A percentile compares a stretch with the other conserved stretches of the same genome.
Conservation (phyloP, 805 yeast species). For the Metschnikowia gelsemii region DNA sequence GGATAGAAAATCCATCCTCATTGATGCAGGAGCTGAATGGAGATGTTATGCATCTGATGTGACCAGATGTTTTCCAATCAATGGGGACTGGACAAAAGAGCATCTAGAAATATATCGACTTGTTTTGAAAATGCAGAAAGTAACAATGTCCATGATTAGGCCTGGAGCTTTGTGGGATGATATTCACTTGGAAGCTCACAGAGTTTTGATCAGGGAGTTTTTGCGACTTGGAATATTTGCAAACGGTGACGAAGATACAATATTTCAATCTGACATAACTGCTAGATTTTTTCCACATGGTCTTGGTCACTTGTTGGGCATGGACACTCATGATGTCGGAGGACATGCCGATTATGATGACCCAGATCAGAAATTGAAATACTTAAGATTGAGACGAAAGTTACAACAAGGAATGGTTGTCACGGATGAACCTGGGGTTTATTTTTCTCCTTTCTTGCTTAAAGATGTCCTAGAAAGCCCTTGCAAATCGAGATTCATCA, state of each 20-base stretch:
- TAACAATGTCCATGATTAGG: conserved; percentile 66
- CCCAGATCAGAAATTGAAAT: conserved; percentile 69
- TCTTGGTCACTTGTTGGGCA: conserved; percentile 86
- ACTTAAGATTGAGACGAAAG: conserved; percentile 76
- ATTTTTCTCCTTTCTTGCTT: conserved; percentile 81
- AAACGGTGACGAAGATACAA: conserved; percentile 57
- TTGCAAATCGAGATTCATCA: conserved; percentile 54
- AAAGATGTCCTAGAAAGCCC: conserved; percentile 56
- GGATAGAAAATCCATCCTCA: conserved; percentile 64
- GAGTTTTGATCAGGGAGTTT: conserved; percentile 68
- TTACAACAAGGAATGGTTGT: conserved; percentile 78
- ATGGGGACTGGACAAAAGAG: conserved; percentile 86
- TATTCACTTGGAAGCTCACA: conserved; percentile 77
- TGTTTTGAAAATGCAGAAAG: conserved; percentile 79
- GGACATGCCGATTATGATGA: conserved; percentile 86
- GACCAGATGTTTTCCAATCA: conserved; percentile 90
- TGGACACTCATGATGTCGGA: conserved; percentile 96
- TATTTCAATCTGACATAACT: conserved; percentile 67
- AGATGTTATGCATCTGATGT: conserved; percentile 89
- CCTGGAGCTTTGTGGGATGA: conserved; percentile 89
- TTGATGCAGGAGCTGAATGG: conserved; percentile 99
- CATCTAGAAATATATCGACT: conserved; percentile 77
- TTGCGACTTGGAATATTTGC: conserved; percentile 74
- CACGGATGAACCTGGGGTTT: conserved; percentile 94
- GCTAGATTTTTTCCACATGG: conserved; percentile 94